Conservation (phyloP, 2,329 filamentous ascomycete species). For the Capronia coronata region DNA sequence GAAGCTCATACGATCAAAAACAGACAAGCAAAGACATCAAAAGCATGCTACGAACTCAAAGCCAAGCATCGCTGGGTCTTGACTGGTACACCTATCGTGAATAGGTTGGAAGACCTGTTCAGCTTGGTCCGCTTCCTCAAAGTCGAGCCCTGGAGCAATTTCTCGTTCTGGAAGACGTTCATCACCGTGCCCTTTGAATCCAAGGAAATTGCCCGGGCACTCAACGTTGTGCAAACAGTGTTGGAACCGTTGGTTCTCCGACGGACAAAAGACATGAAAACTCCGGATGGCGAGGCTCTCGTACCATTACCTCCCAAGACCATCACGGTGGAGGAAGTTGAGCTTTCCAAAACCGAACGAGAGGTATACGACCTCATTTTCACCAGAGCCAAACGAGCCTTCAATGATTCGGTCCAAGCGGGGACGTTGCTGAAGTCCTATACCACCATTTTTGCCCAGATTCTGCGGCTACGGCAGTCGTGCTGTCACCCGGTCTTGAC, state of each 20-base stretch:
- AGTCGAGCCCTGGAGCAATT: constrained; percentile 97
- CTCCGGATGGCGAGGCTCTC: constrained; percentile 71
- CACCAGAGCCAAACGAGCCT: constrained; percentile 71
- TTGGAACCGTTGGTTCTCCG: constrained; percentile 91
- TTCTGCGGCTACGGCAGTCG: constrained; percentile 82
- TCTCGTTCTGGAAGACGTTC: constrained; percentile 98
- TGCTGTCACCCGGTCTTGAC: constrained; percentile 92
- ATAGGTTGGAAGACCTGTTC: constrained; percentile 89
- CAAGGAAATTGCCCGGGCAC: constrained; percentile 83
- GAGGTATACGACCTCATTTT: constrained; percentile 93
- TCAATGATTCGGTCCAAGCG: constrained; percentile 78
- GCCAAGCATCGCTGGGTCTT: constrained; percentile 86
- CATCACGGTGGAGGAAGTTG: constrained; percentile 79
- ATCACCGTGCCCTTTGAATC: constrained; percentile 97
- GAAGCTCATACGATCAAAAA: constrained; percentile 94
- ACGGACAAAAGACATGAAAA: constrained; percentile 97
- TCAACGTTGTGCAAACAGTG: constrained; percentile 96
- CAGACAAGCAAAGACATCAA: constrained; percentile 83
- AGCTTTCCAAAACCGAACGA: constrained; percentile 75
- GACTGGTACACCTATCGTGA: constrained; percentile 94
- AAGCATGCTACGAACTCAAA: constrained; percentile 84
- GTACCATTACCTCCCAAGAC: constrained; percentile 76
- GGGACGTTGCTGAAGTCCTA: constrained; percentile 93
- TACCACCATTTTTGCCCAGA: constrained; percentile 95
- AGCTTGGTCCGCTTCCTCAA: constrained; percentile 85